These are phyloP conservation scores for Penicillium glabrum DNA, from an alignment of 2,329 filamentous ascomycete species.

Conservation along the genomic window DNA sequence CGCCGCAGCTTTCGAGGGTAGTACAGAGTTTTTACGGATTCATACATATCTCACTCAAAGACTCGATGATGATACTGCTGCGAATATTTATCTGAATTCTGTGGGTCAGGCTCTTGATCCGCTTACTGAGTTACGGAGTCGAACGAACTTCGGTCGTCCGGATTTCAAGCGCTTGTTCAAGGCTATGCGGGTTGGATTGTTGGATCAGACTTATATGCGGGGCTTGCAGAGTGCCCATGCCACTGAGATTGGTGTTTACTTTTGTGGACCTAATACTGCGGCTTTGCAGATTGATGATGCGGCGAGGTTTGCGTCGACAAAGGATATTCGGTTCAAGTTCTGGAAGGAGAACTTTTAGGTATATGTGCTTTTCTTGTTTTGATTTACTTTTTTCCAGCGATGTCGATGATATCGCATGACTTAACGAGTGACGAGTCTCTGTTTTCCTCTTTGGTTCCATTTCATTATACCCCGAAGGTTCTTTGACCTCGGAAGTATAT, in stretches of 20 bases:
- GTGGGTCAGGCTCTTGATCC: constrained; percentile 87
- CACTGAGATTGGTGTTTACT: constrained; percentile 94
- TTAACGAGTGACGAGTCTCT: constrained; percentile 25
- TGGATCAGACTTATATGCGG: constrained; percentile 79
- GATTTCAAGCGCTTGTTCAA: constrained; percentile 80
- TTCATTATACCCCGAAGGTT: not conserved
- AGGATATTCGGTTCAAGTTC: constrained; percentile 89
- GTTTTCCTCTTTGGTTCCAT: not conserved
- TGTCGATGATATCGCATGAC: constrained; percentile 9
- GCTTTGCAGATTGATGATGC: constrained; percentile 84
- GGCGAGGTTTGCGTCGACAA: constrained; percentile 68
- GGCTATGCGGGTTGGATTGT: constrained; percentile 83
- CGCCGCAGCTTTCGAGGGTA: constrained; percentile 57
- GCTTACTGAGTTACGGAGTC: constrained; percentile 81
- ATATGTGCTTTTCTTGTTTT: not conserved
- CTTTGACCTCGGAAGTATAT: not conserved
- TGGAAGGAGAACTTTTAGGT: constrained; percentile 85
- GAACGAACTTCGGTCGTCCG: constrained; percentile 93
- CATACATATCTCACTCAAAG: constrained; percentile 97
- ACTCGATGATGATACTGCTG: constrained; percentile 85
- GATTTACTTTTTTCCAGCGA: not conserved
- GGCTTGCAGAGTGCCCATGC: constrained; percentile 74
- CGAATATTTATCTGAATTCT: constrained; percentile 96
- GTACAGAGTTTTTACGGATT: constrained; percentile 84
- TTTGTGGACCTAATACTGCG: constrained; percentile 81